Base-by-base conservation (phyloP, 352 stramenopile species). In the Phytophthora kernoviae region DNA sequence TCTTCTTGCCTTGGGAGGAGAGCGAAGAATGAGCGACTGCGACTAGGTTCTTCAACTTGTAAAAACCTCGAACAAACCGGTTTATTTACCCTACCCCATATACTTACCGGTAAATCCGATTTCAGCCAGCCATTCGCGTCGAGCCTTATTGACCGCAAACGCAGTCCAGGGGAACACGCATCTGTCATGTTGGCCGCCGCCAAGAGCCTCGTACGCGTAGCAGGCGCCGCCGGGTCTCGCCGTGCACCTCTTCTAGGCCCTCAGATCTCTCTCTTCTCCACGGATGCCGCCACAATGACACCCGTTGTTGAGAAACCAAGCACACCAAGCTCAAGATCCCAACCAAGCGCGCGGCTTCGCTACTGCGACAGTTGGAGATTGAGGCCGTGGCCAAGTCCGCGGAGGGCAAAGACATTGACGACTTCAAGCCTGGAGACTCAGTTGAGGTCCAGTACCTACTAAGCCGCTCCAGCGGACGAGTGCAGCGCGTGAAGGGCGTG, bases 381-480 rank as follows among this genome's bases (percentile, higher is more conserved):
- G 84, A 92, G 53, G 81, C 68, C 43, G 84, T 92, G 27, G 70
- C 75, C 32, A 92, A 91, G 61, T 67, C 77, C 27, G 55, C 79
- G 37, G 62, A 77, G 39, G 73, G 64, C 40, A 91, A 92, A 59
- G 68, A 87, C 32, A 87, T 94, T 24, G 82, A 79, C 39, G 62
- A 65, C 22, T 94, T 94, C 54, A 85, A 87, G 64, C 84, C 84
- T 2, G 84, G 84, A 14, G 84, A 94, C 54, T 77, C 84, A 24
- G 84, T 94, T 22, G 84, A 92, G 56, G 84, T 94, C 54, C 80
- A 90, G 60, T 94, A 92, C 68, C 47, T 92, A 50, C 64, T 93
- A 45, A 94, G 71, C 64, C 87, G 84, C 55, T 91, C 82, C 30
- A 72, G 79, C 33, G 67, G 74, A 42, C 84, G 89, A 43, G 77